Evolutionary conservation across 2,329 filamentous ascomycete species (phyloP).

Genomic region (Waltergamsia citrina): DNA sequence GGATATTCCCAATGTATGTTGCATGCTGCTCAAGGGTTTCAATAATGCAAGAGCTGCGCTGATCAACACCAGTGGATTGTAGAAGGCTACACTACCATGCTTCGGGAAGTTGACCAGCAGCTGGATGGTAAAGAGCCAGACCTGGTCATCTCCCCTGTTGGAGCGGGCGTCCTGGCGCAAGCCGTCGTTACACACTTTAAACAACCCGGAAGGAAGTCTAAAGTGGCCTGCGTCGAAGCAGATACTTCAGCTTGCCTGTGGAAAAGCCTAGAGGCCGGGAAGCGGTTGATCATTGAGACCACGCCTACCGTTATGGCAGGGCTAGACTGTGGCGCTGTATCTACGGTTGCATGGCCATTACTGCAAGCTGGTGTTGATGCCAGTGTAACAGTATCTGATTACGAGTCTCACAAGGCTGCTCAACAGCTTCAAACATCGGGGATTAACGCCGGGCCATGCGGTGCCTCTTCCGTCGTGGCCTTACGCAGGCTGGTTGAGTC

Average conservation of each 20-base stretch:
- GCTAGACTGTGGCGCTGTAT: conserved; percentile 64
- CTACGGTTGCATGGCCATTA: conserved; percentile 53
- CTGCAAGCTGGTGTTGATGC: conserved; percentile 50
- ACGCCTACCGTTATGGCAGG: conserved; percentile 62
- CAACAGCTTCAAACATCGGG: conserved; percentile 36
- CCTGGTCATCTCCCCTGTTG: conserved; percentile 55
- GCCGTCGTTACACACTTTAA: conserved; percentile 60
- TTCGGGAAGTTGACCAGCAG: conserved; percentile 58
- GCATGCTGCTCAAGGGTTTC: background rate
- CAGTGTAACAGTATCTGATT: conserved; percentile 49
- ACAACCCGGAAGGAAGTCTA: conserved; percentile 14
- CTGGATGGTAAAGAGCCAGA: conserved; percentile 24
- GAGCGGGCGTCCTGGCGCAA: conserved; percentile 65
- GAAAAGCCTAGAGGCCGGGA: conserved; percentile 38
- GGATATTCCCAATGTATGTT: conserved; percentile 46
- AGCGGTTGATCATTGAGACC: conserved; percentile 40
- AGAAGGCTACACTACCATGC: conserved; percentile 67
- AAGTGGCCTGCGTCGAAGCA: conserved; percentile 61
- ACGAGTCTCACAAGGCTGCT: conserved; percentile 50
- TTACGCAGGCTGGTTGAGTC: conserved; percentile 35
- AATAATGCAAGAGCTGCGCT: background rate
- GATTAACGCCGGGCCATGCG: conserved; percentile 52
- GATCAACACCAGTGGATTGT: conserved; percentile 71
- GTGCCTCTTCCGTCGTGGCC: conserved; percentile 47
- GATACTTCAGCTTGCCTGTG: conserved; percentile 52